A percentile compares a stretch with the other conserved stretches of the same genome.
Evolutionary conservation across 2,329 filamentous ascomycete species (phyloP).

Genomic region (Diplodia sapinea): DNA sequence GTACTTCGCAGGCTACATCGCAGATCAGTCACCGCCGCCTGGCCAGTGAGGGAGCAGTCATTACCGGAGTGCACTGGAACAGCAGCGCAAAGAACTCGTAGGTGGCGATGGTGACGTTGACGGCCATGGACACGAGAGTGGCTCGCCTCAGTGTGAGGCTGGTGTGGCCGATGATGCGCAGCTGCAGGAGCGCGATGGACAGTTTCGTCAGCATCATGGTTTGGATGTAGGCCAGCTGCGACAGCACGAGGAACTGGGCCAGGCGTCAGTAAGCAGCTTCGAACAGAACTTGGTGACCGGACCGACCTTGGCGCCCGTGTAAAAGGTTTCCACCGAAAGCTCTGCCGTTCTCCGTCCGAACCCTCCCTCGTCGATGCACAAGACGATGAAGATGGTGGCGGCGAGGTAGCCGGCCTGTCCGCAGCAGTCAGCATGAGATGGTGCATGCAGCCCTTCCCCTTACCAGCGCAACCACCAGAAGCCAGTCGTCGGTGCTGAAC

Average conservation of each 20-base stretch:
- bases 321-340: slow-evolving; percentile 1
- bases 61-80: slow-evolving; percentile 17
- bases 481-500: slow-evolving; percentile 21
- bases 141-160: neutral
- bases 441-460: neutral
- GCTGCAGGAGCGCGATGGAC: slow-evolving; percentile 14
- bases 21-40: neutral
- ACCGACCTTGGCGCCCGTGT: slow-evolving; percentile 4
- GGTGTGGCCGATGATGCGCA: slow-evolving; percentile 22
- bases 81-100: slow-evolving; percentile 23
- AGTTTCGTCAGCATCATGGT: slow-evolving; percentile 17
- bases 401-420: neutral
- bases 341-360: slow-evolving; percentile 12
- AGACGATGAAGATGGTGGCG: neutral
- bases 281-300: neutral
- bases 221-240: slow-evolving; percentile 1
- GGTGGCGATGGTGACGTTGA: slow-evolving; percentile 12
- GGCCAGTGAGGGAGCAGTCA: no score
- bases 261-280: neutral
- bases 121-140: slow-evolving; percentile 7
- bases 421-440: neutral
- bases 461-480: slow-evolving; percentile 13
- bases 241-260: neutral
- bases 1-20: neutral
- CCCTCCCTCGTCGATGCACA: neutral